Conservation (phyloP, 2,329 filamentous ascomycete species). For the Rhynchosporium agropyri region DNA sequence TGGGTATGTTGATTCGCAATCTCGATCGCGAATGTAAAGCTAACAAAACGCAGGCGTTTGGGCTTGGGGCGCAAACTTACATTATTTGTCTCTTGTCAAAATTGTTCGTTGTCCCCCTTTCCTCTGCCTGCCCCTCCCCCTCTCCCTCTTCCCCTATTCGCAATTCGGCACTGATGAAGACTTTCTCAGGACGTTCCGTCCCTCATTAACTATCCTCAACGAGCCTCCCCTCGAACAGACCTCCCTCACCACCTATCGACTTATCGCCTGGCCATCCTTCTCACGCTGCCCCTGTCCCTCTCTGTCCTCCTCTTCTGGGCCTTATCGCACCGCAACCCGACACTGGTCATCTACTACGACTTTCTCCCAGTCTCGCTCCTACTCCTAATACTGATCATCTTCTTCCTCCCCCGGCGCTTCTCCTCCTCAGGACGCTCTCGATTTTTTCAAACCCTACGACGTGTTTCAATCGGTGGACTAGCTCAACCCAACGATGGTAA, state of each 20-base stretch:
- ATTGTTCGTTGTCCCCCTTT: conserved; percentile 57
- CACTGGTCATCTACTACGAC: conserved; percentile 75
- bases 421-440: conserved; percentile 73
- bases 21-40: conserved; percentile 9
- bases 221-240: conserved; percentile 66
- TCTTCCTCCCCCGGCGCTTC: conserved; percentile 71
- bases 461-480: conserved; percentile 82
- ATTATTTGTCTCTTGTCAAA: conserved; percentile 76
- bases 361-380: conserved; percentile 87
- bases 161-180: conserved; percentile 26
- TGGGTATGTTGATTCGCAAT: conserved; percentile 62
- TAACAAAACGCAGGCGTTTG: conserved; percentile 68
- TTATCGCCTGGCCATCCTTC: conserved; percentile 80
- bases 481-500: conserved; percentile 87
- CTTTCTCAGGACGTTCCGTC: conserved; percentile 70
- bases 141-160: not conserved
- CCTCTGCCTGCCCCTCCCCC: conserved; percentile 9
- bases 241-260: conserved; percentile 77
- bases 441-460: conserved; percentile 73
- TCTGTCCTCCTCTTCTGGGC: conserved; percentile 84
- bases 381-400: conserved; percentile 67
- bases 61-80: conserved; percentile 93
- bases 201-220: conserved; percentile 82
- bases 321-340: conserved; percentile 70
- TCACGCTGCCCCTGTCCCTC: conserved; percentile 69